Base-by-base conservation (phyloP, 306 rosid species). In the Trifolium dubium region DNA sequence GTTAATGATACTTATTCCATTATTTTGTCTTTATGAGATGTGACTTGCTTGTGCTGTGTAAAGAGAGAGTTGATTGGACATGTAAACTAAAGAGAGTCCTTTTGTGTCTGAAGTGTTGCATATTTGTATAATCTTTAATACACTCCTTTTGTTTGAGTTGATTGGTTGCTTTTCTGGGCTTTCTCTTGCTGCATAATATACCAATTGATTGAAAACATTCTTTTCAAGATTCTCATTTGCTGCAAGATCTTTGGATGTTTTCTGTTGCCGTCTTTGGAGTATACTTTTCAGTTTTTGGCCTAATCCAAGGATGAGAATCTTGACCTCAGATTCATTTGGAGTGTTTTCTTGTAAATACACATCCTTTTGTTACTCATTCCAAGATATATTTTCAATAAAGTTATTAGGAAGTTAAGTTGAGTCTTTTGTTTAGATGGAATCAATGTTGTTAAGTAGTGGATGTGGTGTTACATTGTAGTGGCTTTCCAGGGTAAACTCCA, bases 21-120 rank as follows among this genome's bases (percentile, higher is more conserved):
- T 67, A 59, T 68, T 54, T 77, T 76, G 18, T 32, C 31, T 59
- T n/a, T 2, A 10, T 9, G 44, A 60, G 64, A 69, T 31, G 41
- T 47, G 10, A 46, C 37, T 37, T 56, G 30, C 54, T 49, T 77
- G 8, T 64, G 32, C 18, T 64, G 39, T 64, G 43, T 53, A 13
- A 34, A 29, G 34, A 50, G n/a, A 50, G 15, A 13, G 65, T 46
- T 29, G 58, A 54, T 54, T 65, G 66, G 34, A 60, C 58, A 40
- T 75, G 39, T 64, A 54, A 23, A 23, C 23, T 23, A 23, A 37
- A 15, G 31, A 51, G 41, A 63, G 64, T 23, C 40, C 6, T 77
- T 61, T 62, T 19, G 17, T 47, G 31, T 10, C 30, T 11, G 14
- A 40, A 29, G 55, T 14, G 43, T 29, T 29, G 32, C 11, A 59